Conservation (phyloP, 208 protist genomes). For the Crithidia expoeki region DNA sequence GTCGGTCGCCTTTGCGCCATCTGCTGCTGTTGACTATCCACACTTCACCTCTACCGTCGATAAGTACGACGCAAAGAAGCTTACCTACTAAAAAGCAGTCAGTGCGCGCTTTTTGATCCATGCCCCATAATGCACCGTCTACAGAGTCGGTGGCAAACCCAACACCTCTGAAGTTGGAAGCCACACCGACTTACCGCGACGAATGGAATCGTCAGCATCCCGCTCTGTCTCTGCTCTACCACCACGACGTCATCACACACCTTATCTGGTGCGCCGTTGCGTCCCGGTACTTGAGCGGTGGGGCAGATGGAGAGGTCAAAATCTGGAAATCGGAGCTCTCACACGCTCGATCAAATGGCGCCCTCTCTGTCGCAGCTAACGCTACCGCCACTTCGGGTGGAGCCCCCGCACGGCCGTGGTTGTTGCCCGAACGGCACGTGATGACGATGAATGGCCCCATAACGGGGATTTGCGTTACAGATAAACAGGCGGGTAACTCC, state of each 20-base stretch:
- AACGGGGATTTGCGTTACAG: slow-evolving; percentile 59
- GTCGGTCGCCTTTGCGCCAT: no score
- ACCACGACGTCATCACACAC: slow-evolving; percentile 69
- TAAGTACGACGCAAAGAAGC: background rate
- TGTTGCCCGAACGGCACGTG: slow-evolving; percentile 82
- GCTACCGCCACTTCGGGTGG: background rate
- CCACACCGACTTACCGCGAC: slow-evolving; percentile 56
- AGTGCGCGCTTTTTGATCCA: no score
- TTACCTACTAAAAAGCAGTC: background rate
- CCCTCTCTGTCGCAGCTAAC: background rate
- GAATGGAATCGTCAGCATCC: slow-evolving; percentile 71
- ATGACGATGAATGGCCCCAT: slow-evolving; percentile 65
- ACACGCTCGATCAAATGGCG: slow-evolving; percentile 17
- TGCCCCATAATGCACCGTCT: background rate
- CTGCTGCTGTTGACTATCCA: no score
- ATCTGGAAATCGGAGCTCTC: slow-evolving; percentile 77
- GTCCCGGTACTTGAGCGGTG: slow-evolving; percentile 73
- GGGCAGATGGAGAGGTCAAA: slow-evolving; percentile 84
- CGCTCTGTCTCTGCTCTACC: slow-evolving; percentile 77
- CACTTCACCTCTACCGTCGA: no score
- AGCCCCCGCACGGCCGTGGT: slow-evolving; percentile 13
- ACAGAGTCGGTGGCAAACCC: background rate
- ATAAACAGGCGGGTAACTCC: slow-evolving; percentile 62
- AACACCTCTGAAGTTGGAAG: slow-evolving; percentile 22
- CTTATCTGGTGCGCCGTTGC: slow-evolving; percentile 57